These are phyloP conservation scores for Tolypocladium capitatum DNA, from an alignment of 2,329 filamentous ascomycete species.

Conservation along the genomic window DNA sequence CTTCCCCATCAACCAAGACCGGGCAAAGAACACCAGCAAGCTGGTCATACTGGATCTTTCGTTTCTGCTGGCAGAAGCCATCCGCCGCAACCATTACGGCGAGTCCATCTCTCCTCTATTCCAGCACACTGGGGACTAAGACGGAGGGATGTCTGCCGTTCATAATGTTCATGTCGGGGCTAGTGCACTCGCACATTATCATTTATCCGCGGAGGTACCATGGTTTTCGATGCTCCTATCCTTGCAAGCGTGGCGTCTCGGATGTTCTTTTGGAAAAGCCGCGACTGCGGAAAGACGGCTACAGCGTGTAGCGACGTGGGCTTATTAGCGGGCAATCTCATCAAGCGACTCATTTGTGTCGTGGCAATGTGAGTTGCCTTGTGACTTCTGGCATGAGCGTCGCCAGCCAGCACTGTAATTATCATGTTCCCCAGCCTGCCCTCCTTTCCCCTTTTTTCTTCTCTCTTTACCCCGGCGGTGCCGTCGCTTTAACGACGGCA, in stretches of 20 bases:
- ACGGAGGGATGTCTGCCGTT: neutral
- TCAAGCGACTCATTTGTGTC: neutral
- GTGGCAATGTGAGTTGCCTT: neutral
- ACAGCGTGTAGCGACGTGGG: neutral
- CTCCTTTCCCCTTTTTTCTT: neutral
- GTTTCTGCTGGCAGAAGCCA: conserved; percentile 77
- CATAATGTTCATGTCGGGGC: neutral
- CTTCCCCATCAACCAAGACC: conserved; percentile 74
- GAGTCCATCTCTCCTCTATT: conserved; percentile 64
- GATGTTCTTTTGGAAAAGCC: neutral
- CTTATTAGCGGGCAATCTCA: neutral
- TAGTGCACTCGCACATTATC: neutral
- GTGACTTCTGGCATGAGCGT: neutral
- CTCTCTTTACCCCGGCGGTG: conserved; percentile 46
- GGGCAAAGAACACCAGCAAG: conserved; percentile 61
- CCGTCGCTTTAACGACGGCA: conserved; percentile 58
- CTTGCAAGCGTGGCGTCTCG: conserved; percentile 3
- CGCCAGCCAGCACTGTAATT: neutral
- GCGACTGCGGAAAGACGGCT: neutral
- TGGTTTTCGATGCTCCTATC: conserved; percentile 1
- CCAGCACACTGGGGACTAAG: conserved; percentile 48
- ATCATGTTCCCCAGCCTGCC: neutral
- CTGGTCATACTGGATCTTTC: conserved; percentile 83
- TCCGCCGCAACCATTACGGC: conserved; percentile 91
- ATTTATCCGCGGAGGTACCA: neutral